Evolutionary conservation across 352 stramenopile species (phyloP), one percentile per base, ranked within the genome.

Genomic region (Pythium chondricola): DNA sequence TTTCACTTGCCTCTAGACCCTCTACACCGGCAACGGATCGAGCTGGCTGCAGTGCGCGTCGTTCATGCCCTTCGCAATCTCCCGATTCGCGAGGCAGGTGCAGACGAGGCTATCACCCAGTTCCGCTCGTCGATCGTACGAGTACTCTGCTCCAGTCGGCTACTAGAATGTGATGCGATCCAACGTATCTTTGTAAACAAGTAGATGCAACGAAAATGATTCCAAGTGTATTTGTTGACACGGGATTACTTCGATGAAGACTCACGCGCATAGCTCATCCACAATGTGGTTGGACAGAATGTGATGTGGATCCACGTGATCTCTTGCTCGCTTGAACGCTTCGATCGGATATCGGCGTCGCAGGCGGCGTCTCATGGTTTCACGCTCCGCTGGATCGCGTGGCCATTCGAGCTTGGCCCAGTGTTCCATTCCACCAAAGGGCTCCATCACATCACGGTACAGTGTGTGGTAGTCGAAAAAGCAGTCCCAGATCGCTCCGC

Each of bases 391-490:
- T 20, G 54, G 52, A 62, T 81, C 82, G 21, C 55, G 51, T 5
- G 84, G 80, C 65, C 84, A 78, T 69, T 98, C 95, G 45, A 98
- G 88, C 70, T 99, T 99, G 16, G 95, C 95, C 96, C 96, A 99
- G 61, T 99, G 96, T 58, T 94, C 92, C 17, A 88, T 85, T 2
- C 83, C 83, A 16, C 81, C 78, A 48, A 93, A 97, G 26, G 80
- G 79, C 38, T 90, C 77, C 67, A 93, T 95, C 26, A 98, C 78
- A 35, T 89, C 70, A 26, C 83, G 69, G 27, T 97, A 84, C 37
- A 93, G 69, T 27, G 83, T 71, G 53, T 95, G 95, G 61, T 98
- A 99, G 41, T 89, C 65, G 46, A 88, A 69, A 55, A 99, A 99
- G 21, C 78, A 67, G 22, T 93, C 55, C 24, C 84, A 96, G 43